Conservation (phyloP, 805 yeast genomes). For the Schwanniomyces sp. region DNA sequence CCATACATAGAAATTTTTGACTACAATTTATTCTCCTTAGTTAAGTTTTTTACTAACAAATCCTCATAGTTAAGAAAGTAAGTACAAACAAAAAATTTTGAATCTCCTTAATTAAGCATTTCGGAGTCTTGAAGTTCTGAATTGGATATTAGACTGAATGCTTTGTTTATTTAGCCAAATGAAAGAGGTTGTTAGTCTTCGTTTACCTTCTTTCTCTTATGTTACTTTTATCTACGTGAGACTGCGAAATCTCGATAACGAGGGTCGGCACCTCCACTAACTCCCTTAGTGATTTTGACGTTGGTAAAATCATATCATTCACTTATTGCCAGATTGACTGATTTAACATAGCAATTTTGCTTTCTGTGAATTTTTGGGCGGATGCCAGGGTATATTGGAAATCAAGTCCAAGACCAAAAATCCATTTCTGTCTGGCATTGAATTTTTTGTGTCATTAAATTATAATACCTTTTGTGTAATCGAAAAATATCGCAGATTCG, state of each 20-base stretch:
- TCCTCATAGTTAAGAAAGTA: slow-evolving; percentile 5
- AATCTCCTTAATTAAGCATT: neutral
- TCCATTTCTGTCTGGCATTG: neutral
- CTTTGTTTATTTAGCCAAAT: neutral
- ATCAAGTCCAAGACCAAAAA: neutral
- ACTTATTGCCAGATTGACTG: neutral
- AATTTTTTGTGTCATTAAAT: neutral
- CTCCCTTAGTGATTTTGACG: neutral
- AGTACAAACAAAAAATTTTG: slow-evolving; percentile 1
- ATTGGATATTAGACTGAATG: neutral
- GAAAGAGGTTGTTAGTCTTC: neutral
- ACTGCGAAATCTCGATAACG: neutral
- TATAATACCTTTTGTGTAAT: neutral
- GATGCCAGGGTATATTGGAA: slow-evolving; percentile 1
- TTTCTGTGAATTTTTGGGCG: neutral
- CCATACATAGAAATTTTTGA: slow-evolving; percentile 5
- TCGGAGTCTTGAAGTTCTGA: neutral
- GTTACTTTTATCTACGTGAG: neutral
- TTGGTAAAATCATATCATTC: neutral
- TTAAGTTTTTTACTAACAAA: slow-evolving; percentile 4
- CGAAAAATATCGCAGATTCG: neutral
- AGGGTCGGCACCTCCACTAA: neutral
- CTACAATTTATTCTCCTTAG: slow-evolving; percentile 4
- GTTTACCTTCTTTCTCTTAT: neutral
- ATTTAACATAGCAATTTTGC: neutral